A percentile compares a stretch with the other conserved stretches of the same genome.
Conservation (phyloP, 805 yeast species). For the Citeromyces matritensis region DNA sequence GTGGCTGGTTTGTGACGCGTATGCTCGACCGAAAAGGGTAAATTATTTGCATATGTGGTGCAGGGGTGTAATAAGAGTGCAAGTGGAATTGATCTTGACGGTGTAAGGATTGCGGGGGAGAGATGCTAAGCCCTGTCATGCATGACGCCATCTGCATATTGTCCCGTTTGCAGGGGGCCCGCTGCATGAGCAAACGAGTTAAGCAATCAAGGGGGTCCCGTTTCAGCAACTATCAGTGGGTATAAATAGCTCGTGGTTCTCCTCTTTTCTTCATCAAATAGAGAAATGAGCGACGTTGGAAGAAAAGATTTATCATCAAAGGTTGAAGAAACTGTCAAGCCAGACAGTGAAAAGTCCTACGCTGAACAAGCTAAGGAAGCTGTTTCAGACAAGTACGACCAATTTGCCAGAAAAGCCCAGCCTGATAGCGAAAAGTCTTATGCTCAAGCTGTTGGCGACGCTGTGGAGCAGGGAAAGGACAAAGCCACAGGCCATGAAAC, state of each 20-base stretch:
- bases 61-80: too few species aligned
- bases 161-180: too few species aligned
- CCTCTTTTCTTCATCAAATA: constrained; percentile 1
- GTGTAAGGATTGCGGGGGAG: too few species aligned
- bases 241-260: neutral
- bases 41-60: too few species aligned
- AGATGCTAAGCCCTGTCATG: too few species aligned
- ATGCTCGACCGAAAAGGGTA: too few species aligned
- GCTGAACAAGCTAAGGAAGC: constrained; percentile 57
- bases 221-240: neutral
- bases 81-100: too few species aligned
- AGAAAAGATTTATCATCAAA: constrained; percentile 70
- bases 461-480: constrained; percentile 25
- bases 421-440: constrained; percentile 59
- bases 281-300: constrained; percentile 23
- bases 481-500: constrained; percentile 20
- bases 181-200: too few species aligned
- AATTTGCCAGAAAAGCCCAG: constrained; percentile 37
- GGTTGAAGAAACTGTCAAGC: constrained; percentile 48
- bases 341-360: constrained; percentile 53
- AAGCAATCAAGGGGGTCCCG: neutral
- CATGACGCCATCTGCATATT: too few species aligned
- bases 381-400: constrained; percentile 54
- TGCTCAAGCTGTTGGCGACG: constrained; percentile 42
- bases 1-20: too few species aligned